Evolutionary conservation across 164 flowering plant genomes (phyloP).

Genomic region (Santalum album): DNA sequence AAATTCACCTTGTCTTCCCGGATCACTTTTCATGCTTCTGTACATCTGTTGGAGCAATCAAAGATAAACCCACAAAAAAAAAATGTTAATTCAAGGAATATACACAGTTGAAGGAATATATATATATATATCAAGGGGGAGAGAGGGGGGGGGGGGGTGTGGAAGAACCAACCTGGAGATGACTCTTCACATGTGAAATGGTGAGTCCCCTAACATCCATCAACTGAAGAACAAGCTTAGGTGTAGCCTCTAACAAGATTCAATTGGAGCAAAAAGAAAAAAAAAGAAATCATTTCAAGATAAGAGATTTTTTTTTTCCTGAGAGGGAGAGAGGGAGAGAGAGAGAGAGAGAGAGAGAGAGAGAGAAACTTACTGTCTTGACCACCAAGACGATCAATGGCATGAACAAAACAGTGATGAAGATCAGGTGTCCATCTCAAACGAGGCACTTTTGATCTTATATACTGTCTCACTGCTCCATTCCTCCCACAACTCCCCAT

Average conservation of each 20-base stretch:
- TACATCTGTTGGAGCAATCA: not conserved
- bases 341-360: not conserved
- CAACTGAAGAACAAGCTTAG: conserved; percentile 40
- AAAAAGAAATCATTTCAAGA: no score
- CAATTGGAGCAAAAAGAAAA: not conserved
- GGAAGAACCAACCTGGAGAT: conserved; percentile 46
- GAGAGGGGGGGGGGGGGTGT: no score
- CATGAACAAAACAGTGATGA: conserved; percentile 31
- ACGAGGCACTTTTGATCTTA: conserved; percentile 34
- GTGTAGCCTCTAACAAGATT: conserved; percentile 32
- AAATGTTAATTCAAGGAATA: no score
- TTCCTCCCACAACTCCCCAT: conserved; percentile 1
- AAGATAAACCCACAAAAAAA: not conserved
- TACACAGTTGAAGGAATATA: not conserved
- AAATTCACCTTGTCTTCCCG: not conserved
- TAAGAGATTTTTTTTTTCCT: no score
- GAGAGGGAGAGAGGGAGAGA: not conserved
- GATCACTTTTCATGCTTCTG: not conserved
- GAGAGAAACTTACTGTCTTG: conserved; percentile 31
- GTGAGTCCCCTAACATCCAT: conserved; percentile 46
- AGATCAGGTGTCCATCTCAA: conserved; percentile 41
- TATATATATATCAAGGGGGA: not conserved
- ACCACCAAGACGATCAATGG: conserved; percentile 36
- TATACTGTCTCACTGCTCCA: conserved; percentile 23
- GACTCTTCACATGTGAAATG: conserved; percentile 51